A percentile compares a stretch with the other conserved stretches of the same genome.
These are phyloP conservation scores for Colletotrichum magnum DNA, from an alignment of 2,329 filamentous ascomycete species.

Conservation along the genomic window DNA sequence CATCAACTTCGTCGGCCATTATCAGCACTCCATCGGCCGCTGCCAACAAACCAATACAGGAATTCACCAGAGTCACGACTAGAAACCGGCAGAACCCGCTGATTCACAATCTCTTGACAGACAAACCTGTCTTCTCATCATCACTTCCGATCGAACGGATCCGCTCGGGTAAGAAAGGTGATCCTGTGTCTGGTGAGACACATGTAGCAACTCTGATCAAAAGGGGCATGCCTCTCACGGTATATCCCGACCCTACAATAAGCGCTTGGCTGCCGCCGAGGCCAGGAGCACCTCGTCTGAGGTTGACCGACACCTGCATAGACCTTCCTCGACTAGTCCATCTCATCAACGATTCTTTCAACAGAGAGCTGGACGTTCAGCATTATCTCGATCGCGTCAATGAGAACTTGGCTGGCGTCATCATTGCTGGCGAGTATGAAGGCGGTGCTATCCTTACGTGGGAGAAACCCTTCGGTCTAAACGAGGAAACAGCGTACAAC, in stretches of 20 bases:
- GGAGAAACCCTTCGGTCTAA: constrained; percentile 79
- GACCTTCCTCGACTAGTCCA: constrained; percentile 86
- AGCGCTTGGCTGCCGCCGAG: constrained; percentile 78
- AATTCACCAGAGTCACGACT: constrained; percentile 66
- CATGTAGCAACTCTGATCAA: constrained; percentile 85
- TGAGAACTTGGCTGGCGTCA: constrained; percentile 87
- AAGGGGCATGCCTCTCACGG: constrained; percentile 88
- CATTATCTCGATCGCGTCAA: constrained; percentile 88
- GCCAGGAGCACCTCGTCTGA: constrained; percentile 72
- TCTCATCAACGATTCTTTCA: constrained; percentile 95
- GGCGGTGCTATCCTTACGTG: constrained; percentile 95
- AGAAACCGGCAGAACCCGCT: constrained; percentile 80
- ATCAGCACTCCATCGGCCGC: constrained; percentile 91
- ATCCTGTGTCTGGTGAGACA: constrained; percentile 36
- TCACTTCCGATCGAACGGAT: constrained; percentile 85
- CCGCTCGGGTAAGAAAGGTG: constrained; percentile 45
- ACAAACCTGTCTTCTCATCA: constrained; percentile 93
- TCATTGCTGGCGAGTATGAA: constrained; percentile 97
- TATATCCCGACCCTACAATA: constrained; percentile 79
- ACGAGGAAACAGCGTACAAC: constrained; percentile 67
- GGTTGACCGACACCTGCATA: constrained; percentile 84
- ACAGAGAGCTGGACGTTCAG: constrained; percentile 83
- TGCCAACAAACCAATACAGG: constrained; percentile 62
- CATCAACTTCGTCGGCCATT: constrained; percentile 86
- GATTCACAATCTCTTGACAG: constrained; percentile 95